A percentile compares a stretch with the other conserved stretches of the same genome.
Conservation (phyloP, 345 rosid genomes). For the Moricandia moricandioides region DNA sequence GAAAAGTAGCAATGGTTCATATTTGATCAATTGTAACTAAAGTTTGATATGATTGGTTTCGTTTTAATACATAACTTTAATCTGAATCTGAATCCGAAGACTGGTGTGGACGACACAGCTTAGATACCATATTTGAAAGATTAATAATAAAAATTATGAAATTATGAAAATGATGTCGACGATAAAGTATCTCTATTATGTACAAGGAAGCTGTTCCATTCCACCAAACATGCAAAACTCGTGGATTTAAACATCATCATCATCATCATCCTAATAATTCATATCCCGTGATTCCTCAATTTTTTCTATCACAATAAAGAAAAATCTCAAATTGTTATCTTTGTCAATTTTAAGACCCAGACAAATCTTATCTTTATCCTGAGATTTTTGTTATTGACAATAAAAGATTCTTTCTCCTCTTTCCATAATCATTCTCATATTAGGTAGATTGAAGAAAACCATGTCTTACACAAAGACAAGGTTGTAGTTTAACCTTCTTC, state of each 20-base stretch:
- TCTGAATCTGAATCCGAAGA: constrained; percentile 58
- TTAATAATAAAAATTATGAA: no score
- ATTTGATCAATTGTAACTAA: not conserved
- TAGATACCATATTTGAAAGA: constrained; percentile 58
- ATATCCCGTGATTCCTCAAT: not conserved
- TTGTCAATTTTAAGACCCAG: not conserved
- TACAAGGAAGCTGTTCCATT: no score
- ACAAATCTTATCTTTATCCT: constrained; percentile 19
- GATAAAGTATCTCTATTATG: no score
- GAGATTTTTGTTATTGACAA: not conserved
- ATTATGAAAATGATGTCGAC: no score
- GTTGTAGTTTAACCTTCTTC: not conserved
- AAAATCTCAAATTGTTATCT: constrained; percentile 11
- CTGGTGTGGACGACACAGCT: constrained; percentile 43
- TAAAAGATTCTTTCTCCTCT: not conserved
- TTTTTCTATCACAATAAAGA: not conserved
- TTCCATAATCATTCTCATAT: not conserved
- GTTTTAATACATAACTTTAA: constrained; percentile 17
- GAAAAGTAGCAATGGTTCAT: not conserved
- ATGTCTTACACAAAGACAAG: not conserved
- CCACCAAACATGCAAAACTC: constrained; percentile 33
- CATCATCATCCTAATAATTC: constrained; percentile 7
- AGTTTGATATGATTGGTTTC: not conserved
- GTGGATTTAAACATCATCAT: constrained; percentile 14
- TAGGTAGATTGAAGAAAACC: constrained; percentile 24